These are phyloP conservation scores for Datura wrightii DNA, from an alignment of 257 asterid species.

Conservation along the genomic window DNA sequence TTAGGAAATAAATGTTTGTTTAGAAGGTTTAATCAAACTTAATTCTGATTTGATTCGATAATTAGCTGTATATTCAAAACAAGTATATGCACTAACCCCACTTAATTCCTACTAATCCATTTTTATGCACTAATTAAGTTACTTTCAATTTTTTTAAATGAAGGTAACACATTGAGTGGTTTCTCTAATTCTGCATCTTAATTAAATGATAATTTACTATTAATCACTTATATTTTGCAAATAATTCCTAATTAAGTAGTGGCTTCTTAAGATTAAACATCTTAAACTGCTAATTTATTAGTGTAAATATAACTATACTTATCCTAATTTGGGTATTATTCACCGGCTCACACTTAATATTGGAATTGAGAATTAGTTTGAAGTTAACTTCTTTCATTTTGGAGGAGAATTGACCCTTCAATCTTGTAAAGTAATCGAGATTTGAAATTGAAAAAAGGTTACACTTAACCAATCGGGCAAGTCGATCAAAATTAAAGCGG, in stretches of 20 bases:
- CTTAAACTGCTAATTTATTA: not conserved
- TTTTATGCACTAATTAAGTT: not conserved
- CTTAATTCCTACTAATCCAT: slow-evolving; percentile 3
- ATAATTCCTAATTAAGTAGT: slow-evolving; percentile 17
- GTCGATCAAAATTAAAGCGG: no score
- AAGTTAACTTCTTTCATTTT: not conserved
- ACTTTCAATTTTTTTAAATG: not conserved
- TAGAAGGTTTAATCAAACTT: not conserved
- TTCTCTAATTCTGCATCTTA: not conserved
- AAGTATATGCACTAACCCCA: not conserved
- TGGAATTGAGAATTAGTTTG: not conserved
- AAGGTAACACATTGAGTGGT: not conserved
- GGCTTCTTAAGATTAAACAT: not conserved
- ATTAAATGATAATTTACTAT: slow-evolving; percentile 18
- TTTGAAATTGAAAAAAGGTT: no score
- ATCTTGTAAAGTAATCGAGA: no score
- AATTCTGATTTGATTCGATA: not conserved
- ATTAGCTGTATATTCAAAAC: not conserved
- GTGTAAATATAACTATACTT: not conserved
- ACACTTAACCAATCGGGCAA: not conserved
- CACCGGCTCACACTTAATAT: not conserved
- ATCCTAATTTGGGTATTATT: not conserved
- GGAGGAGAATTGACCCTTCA: no score
- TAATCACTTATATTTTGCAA: not conserved
- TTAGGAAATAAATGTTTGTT: no score